These are phyloP conservation scores for Globisporangium canariense DNA, from an alignment of 352 stramenopile genomes.

Conservation along the genomic window DNA sequence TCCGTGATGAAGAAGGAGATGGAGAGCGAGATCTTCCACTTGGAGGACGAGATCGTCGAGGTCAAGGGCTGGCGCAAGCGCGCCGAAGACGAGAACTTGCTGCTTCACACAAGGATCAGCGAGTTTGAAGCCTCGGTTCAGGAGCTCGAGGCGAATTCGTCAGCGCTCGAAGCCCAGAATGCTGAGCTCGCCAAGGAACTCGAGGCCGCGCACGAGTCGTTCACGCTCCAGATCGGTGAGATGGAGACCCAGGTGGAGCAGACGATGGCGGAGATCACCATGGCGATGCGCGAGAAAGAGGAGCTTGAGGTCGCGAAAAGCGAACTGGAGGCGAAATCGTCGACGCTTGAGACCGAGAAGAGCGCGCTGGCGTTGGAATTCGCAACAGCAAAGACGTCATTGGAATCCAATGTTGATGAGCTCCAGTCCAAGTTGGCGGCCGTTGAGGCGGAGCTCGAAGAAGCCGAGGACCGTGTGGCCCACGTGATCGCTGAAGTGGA, in stretches of 20 bases:
- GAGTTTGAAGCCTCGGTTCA: slow-evolving; percentile 34
- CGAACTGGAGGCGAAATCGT: slow-evolving; percentile 17
- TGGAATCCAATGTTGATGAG: slow-evolving; percentile 2
- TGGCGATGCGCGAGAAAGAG: slow-evolving; percentile 26
- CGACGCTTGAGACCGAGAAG: slow-evolving; percentile 17
- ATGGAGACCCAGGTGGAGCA: slow-evolving; percentile 33
- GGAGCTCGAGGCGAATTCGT: slow-evolving; percentile 23
- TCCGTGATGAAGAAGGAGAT: slow-evolving; percentile 17
- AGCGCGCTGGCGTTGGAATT: slow-evolving; percentile 12
- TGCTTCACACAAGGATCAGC: slow-evolving; percentile 32
- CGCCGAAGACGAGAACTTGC: slow-evolving; percentile 43
- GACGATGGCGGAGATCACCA: slow-evolving; percentile 33
- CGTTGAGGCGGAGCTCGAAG: neutral
- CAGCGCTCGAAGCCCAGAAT: slow-evolving; percentile 33
- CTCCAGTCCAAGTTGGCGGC: neutral
- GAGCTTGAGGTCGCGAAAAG: slow-evolving; percentile 11
- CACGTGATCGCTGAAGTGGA: neutral
- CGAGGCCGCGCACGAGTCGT: slow-evolving; percentile 21
- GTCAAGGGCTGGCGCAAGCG: slow-evolving; percentile 41
- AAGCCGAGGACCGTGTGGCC: neutral
- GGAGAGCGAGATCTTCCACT: slow-evolving; percentile 16
- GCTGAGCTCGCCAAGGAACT: slow-evolving; percentile 27
- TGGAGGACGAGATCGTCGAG: slow-evolving; percentile 50
- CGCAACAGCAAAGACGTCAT: slow-evolving; percentile 1
- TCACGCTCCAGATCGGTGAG: slow-evolving; percentile 22